These are phyloP conservation scores for Mycosphaerella sp. DNA, from an alignment of 2,329 filamentous ascomycete genomes.

Conservation along the genomic window DNA sequence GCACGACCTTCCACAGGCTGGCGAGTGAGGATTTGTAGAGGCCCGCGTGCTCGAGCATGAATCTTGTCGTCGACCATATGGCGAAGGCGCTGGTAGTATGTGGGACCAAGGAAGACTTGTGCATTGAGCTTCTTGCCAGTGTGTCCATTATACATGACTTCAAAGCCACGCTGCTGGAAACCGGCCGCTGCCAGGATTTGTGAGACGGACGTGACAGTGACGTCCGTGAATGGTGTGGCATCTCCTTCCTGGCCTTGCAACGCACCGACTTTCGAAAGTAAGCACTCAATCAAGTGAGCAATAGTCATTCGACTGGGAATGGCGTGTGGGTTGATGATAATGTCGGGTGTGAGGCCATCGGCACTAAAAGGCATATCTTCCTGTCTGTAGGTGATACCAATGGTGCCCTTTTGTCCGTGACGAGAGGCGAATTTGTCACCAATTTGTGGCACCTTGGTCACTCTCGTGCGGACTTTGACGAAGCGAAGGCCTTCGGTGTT, in stretches of 20 bases:
- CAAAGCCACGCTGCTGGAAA: slow-evolving; percentile 94
- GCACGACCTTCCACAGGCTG: slow-evolving; percentile 98
- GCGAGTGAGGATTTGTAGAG: slow-evolving; percentile 92
- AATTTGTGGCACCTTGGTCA: slow-evolving; percentile 97
- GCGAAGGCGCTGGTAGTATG: slow-evolving; percentile 95
- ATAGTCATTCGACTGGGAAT: slow-evolving; percentile 99
- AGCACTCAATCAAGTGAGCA: slow-evolving; percentile 98
- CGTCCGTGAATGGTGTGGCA: slow-evolving; percentile 94
- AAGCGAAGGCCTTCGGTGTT: slow-evolving; percentile 92
- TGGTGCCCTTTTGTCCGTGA: slow-evolving; percentile 98
- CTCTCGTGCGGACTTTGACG: slow-evolving; percentile 94
- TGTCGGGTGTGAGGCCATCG: slow-evolving; percentile 85
- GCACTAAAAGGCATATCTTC: slow-evolving; percentile 98
- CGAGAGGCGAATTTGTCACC: slow-evolving; percentile 99
- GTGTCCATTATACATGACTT: slow-evolving; percentile 98
- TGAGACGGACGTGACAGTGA: slow-evolving; percentile 91
- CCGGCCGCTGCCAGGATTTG: slow-evolving; percentile 79
- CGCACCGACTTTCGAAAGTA: slow-evolving; percentile 91
- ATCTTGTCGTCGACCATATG: slow-evolving; percentile 99
- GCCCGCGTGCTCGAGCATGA: slow-evolving; percentile 93
- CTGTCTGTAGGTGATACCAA: slow-evolving; percentile 94
- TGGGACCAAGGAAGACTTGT: slow-evolving; percentile 94
- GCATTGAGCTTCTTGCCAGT: slow-evolving; percentile 89
- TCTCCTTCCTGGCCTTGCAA: slow-evolving; percentile 94
- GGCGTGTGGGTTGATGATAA: slow-evolving; percentile 99